phyloP scores from a whole-genome alignment of 352 stramenopile genomes.

The Phytopythium oedochilum region DNA sequence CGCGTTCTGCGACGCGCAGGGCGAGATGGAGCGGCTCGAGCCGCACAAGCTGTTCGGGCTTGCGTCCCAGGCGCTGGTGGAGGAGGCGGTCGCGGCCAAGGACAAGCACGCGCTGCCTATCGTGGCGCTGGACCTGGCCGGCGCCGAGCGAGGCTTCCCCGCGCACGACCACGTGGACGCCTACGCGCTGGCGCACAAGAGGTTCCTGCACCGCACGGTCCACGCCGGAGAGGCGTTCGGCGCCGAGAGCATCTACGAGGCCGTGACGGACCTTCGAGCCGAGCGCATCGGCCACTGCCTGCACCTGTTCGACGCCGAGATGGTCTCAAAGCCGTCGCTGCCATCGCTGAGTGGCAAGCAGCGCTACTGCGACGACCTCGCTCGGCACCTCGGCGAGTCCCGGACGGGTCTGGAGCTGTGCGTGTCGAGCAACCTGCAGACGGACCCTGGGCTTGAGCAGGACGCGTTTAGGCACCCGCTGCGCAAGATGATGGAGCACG shows the following conservation, averaged over 20 bases:
- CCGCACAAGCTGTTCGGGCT: constrained; percentile 70
- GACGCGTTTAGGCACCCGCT: constrained; percentile 72
- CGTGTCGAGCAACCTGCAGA: constrained; percentile 87
- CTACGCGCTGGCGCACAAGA: constrained; percentile 84
- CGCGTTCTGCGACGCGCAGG: constrained; percentile 81
- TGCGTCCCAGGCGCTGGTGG: constrained; percentile 80
- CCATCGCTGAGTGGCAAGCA: constrained; percentile 31
- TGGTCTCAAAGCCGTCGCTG: constrained; percentile 48
- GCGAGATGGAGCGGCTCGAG: constrained; percentile 39
- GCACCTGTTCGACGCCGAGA: constrained; percentile 81
- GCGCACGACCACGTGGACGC: constrained; percentile 77
- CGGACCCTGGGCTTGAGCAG: constrained; percentile 64
- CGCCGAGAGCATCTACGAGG: constrained; percentile 84
- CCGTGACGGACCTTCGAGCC: constrained; percentile 82
- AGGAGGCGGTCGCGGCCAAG: constrained; percentile 73
- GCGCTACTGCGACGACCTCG: constrained; percentile 75
- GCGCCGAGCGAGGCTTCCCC: constrained; percentile 73
- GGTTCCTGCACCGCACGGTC: constrained; percentile 88
- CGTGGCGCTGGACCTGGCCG: constrained; percentile 86
- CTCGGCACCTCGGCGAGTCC: constrained; percentile 78
- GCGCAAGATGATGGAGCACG: constrained; percentile 78
- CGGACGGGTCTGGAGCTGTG: constrained; percentile 86
- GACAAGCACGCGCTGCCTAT: constrained; percentile 58
- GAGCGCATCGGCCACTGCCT: constrained; percentile 84
- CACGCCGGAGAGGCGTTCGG: constrained; percentile 86